Percentiles rank a stretch among this genome's conserved stretches.
phyloP scores from a whole-genome alignment of 2,329 filamentous ascomycete species.

The Ascochyta rabiei region DNA sequence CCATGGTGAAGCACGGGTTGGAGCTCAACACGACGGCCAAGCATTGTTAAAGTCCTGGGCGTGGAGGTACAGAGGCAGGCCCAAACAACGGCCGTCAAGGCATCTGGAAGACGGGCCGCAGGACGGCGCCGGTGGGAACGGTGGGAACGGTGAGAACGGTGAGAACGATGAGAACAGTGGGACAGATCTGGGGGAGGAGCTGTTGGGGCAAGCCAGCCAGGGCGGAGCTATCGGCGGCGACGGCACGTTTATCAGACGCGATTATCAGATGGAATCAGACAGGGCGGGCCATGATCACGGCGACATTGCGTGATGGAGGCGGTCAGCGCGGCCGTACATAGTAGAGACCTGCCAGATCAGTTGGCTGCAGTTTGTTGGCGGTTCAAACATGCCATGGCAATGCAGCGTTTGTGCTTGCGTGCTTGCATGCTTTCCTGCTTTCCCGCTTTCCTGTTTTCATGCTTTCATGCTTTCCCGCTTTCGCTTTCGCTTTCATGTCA shows the following conservation, averaged over 20 bases:
- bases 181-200: slow-evolving; percentile 3
- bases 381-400: too few species aligned
- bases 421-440: too few species aligned
- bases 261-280: slow-evolving; percentile 10
- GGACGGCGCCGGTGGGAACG: neutral
- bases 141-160: neutral
- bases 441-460: too few species aligned
- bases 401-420: too few species aligned
- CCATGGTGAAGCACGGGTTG: slow-evolving; percentile 21
- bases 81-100: slow-evolving; percentile 15
- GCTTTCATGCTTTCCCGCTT: too few species aligned
- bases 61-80: slow-evolving; percentile 25
- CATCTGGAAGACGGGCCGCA: slow-evolving; percentile 9
- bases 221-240: slow-evolving; percentile 12
- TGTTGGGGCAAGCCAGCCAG: too few species aligned
- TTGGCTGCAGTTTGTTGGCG: neutral
- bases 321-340: slow-evolving; percentile 4
- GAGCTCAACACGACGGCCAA: slow-evolving; percentile 29
- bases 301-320: slow-evolving; percentile 12
- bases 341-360: slow-evolving; percentile 7
- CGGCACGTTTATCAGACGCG: slow-evolving; percentile 7
- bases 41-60: slow-evolving; percentile 26
- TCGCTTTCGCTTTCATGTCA: too few species aligned
- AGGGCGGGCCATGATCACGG: neutral
- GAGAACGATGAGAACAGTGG: slow-evolving; percentile 8